phyloP scores from a whole-genome alignment of 352 stramenopile species.

The Globisporangium nunn region DNA sequence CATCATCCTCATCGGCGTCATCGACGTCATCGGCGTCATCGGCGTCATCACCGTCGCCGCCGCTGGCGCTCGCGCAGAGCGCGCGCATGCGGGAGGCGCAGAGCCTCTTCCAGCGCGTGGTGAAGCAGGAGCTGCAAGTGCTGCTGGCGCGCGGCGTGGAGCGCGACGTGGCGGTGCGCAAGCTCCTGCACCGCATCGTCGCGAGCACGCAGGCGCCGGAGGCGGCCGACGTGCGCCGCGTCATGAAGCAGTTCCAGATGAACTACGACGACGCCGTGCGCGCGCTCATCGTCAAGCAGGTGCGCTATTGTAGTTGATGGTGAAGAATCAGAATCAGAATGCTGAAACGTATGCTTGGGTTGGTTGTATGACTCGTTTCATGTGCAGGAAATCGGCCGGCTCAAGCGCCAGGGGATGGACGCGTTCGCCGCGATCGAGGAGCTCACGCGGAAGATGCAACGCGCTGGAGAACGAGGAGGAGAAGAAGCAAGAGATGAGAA shows the following conservation, averaged over 20 bases:
- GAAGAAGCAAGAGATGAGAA: neutral
- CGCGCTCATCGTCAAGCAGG: conserved; percentile 81
- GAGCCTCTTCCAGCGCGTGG: conserved; percentile 57
- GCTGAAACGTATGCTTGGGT: neutral
- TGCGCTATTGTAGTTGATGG: conserved; percentile 2
- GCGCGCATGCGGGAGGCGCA: conserved; percentile 67
- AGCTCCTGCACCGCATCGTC: conserved; percentile 70
- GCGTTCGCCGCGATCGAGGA: conserved; percentile 82
- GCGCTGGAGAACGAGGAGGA: neutral
- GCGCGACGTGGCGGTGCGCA: conserved; percentile 67
- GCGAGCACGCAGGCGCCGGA: conserved; percentile 53
- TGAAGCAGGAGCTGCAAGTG: conserved; percentile 75
- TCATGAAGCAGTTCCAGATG: conserved; percentile 86
- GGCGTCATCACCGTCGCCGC: neutral
- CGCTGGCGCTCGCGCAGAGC: conserved; percentile 14
- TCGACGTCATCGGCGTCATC: conserved; percentile 1
- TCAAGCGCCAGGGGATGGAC: conserved; percentile 73
- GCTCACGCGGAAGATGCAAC: conserved; percentile 78
- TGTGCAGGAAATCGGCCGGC: conserved; percentile 54
- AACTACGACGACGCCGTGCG: conserved; percentile 80
- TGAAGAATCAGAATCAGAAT: too few relatives aligned
- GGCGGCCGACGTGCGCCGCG: conserved; percentile 50
- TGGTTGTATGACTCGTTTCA: neutral
- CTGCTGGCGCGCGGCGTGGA: conserved; percentile 44
- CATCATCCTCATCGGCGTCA: too few relatives aligned